Evolutionary conservation across 1,139 yeast species (phyloP), one percentile per base, ranked within the genome.

Genomic region (Petasospora rhodanensis): DNA sequence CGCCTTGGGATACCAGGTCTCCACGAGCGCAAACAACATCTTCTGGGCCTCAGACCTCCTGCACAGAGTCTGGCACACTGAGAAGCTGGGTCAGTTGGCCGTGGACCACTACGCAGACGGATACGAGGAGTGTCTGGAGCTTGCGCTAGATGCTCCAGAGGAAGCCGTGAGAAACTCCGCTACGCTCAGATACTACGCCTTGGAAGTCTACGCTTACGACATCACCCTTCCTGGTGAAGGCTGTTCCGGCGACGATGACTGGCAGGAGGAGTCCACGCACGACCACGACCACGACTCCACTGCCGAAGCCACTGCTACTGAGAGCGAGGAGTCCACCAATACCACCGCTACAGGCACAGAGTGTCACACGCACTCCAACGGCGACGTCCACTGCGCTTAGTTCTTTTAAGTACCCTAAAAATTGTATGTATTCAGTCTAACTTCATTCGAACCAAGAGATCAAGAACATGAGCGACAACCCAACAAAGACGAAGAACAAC

Each of bases 381-480:
- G 48, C 20, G 46, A 29, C 0, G 35, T 40, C 11, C 48, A 44
- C 30, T 44, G 47, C 28, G 13, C 36, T 23, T 41, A n/a, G n/a
- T n/a, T n/a, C n/a, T n/a, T n/a, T n/a, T n/a, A n/a, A n/a, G n/a
- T n/a, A n/a, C n/a, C n/a, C n/a, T n/a, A n/a, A n/a, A n/a, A n/a
- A n/a, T n/a, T n/a, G n/a, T n/a, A n/a, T n/a, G n/a, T n/a, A n/a
- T n/a, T n/a, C n/a, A n/a, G n/a, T n/a, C n/a, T n/a, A n/a, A n/a
- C n/a, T 23, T 17, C 20, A 49, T 32, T 51, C 50, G 29, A 60
- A 63, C 72, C 74, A 68, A 2, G 76, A 70, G 40, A 73, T 68
- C 27, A 58, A 38, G 42, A 69, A 66, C 78, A 75, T 73, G 41
- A 73, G 46, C 1, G 64, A 62, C 33, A 74, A 58, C 3, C 81